Conservation (phyloP, 306 rosid genomes). For the Dicorynia guianensis region DNA sequence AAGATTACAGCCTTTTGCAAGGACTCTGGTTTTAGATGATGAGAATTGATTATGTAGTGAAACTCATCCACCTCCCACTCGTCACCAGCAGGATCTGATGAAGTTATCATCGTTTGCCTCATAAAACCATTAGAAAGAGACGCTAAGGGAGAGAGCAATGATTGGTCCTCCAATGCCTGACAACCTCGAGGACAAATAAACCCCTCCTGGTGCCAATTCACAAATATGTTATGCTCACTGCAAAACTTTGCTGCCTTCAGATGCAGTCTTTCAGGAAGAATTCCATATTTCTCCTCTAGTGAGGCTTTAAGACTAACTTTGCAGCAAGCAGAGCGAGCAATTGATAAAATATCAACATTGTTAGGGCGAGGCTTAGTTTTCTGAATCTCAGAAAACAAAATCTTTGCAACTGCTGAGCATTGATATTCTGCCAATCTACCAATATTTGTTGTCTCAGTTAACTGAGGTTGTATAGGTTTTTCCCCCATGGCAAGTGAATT, state of each 20-base stretch:
- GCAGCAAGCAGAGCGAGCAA: constrained; percentile 86
- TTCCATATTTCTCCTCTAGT: constrained; percentile 77
- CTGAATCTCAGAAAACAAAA: constrained; percentile 88
- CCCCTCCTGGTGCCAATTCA: constrained; percentile 80
- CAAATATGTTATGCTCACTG: constrained; percentile 70
- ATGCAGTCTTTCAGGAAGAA: constrained; percentile 76
- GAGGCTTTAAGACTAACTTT: constrained; percentile 70
- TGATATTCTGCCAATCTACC: constrained; percentile 70
- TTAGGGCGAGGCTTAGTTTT: constrained; percentile 83
- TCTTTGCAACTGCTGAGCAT: constrained; percentile 81
- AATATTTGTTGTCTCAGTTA: constrained; percentile 59
- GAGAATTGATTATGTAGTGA: constrained; percentile 70
- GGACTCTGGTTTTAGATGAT: constrained; percentile 55
- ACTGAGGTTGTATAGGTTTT: constrained; percentile 49
- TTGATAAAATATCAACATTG: constrained; percentile 72
- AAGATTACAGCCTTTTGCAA: constrained; percentile 59
- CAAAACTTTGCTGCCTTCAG: constrained; percentile 93
- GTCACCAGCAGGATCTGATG: constrained; percentile 54
- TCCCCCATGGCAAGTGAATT: constrained; percentile 63
- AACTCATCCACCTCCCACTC: constrained; percentile 78
- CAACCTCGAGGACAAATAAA: constrained; percentile 85
- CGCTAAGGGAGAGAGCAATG: constrained; percentile 59
- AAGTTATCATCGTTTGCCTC: constrained; percentile 40
- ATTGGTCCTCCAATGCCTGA: constrained; percentile 57
- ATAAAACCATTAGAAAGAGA: constrained; percentile 57